Base-by-base conservation (phyloP, 116 monocot species). In the Iris pallida region DNA sequence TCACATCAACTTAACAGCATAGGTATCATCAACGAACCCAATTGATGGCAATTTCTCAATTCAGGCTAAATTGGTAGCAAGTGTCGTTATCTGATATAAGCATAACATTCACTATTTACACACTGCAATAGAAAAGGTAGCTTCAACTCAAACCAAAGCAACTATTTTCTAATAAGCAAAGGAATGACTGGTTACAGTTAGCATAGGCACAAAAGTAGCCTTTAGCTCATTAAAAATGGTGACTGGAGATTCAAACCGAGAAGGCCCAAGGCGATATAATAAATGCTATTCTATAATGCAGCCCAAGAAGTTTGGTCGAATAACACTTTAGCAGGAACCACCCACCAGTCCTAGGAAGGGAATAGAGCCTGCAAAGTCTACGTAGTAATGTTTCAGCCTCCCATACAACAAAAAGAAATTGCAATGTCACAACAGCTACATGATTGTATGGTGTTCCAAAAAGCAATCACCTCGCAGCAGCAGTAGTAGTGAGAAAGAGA, bases 401-500 rank as follows among this genome's bases (percentile, higher is more conserved):
- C 16, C 9, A 71, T 45, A 14, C 45, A 70, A 20, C 17, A 78
- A 61, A 10, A 6, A 73, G 49, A 66, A 41, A 41, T 47, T 61
- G 16, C 59, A 57, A n/a, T n/a, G n/a, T n/a, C n/a, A n/a, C 7
- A 40, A 47, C 40, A 15, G 15, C 16, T 16, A 14, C 5, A 63
- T 1, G 20, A 54, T 46, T 19, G 65, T 57, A 17, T 59, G 55
- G 20, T 17, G 16, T 40, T 10, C 30, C 14, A n/a, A 55, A 61
- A 48, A 45, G 11, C 16, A 47, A 9, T 55, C 53, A n/a, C 95
- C 96, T 96, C 96, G n/a, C n/a, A n/a, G 41, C 92, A 68, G 64
- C 92, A 96, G 56, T 96, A 96, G 63, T 96, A 92, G 63, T 96
- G 96, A 73, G 96, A 96, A 80, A 96, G 92, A 6, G 96, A 96